Base-by-base conservation (phyloP, 139 green algal genomes). In the Pycnococcus provasolii region DNA sequence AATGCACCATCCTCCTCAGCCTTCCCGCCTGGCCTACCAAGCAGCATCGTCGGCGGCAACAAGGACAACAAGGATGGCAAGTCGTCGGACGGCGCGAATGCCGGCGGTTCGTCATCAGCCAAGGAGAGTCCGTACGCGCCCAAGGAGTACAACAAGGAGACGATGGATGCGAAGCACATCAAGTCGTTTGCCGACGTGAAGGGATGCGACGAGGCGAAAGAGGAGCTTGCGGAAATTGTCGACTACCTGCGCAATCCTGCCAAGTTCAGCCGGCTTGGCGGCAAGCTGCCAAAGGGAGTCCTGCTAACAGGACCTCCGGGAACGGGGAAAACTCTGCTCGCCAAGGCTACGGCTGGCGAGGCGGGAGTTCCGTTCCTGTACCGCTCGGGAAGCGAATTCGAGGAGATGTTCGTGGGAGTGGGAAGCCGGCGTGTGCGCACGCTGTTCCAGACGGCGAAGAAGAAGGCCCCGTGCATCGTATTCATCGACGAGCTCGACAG, bases 401-500 rank as follows among this genome's bases (percentile, higher is more conserved):
- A 98, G 63, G 93, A 99, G 86, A 90, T 98, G 83, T 98, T 91
- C 77, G 90, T 96, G 52, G 91, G 91, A 42, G 91, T 96, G 60
- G 91, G 91, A 42, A 86, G 89, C 2, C 74, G 85, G 1, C 70
- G 85, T 3, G 83, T 95, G 76, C 74, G 88, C 37, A 71, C 85
- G 43, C 75, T 89, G 26, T 91, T 92, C 76, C 81, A 83, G 7
- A 85, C 86, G 9, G 89, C 91, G 61, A 96, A 96, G 75, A 92
- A 94, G 75, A 81, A 85, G 42, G 90, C 47, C 42, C 79, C 92
- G 39, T 92, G 89, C 75, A 91, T 98, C 72, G 79, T 98, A 39
- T 98, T 98, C 81, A 91, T 97, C 45, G 91, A 98, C 71, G 92
- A 98, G 80, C 94, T 98, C 68, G 92, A 98, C 69, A 87, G 84